Evolutionary conservation across 768 basidiomycete species (phyloP).

Genomic region (Agaricus sinodeliciosus): DNA sequence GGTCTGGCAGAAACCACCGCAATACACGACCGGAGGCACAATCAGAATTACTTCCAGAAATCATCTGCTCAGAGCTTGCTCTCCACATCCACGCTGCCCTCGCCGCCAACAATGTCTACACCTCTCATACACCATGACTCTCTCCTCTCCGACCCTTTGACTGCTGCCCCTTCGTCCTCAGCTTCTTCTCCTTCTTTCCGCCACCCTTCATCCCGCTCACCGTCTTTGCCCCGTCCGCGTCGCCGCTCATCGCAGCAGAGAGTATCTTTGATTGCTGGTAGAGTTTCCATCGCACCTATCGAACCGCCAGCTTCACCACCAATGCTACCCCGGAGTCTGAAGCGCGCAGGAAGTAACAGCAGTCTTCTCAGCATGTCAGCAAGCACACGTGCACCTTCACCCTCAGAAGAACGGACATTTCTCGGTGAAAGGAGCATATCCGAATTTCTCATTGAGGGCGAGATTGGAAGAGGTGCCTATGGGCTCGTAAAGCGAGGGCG

Average conservation of each 20-base stretch:
- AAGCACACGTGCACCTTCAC: conserved; percentile 62
- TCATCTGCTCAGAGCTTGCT: conserved; percentile 12
- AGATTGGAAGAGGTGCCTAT: conserved; percentile 93
- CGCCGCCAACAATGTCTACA: conserved; percentile 12
- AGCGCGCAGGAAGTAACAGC: conserved; percentile 55
- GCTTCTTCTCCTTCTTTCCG: conserved; percentile 22
- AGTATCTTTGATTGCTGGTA: conserved; percentile 77
- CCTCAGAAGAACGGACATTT: conserved; percentile 39
- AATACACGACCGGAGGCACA: conserved; percentile 22
- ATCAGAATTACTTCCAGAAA: conserved; percentile 20
- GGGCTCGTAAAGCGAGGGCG: conserved; percentile 89
- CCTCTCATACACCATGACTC: conserved; percentile 2
- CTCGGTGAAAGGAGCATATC: conserved; percentile 70
- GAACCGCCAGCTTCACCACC: conserved; percentile 67
- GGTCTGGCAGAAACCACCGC: conserved; percentile 7
- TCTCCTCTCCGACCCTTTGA: conserved; percentile 14
- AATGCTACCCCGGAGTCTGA: conserved; percentile 53
- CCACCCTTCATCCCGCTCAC: conserved; percentile 35
- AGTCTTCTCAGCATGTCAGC: conserved; percentile 55
- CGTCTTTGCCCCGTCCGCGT: conserved; percentile 58
- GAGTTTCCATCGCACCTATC: conserved; percentile 70
- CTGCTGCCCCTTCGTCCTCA: conserved; percentile 19
- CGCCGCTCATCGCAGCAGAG: conserved; percentile 80
- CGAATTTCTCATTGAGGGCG: conserved; percentile 79
- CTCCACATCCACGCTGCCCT: conserved; percentile 16